Evolutionary conservation across 176 grass and related monocot genomes (phyloP), one percentile per base, ranked within the genome.

Genomic region (Triticum dicoccoides): DNA sequence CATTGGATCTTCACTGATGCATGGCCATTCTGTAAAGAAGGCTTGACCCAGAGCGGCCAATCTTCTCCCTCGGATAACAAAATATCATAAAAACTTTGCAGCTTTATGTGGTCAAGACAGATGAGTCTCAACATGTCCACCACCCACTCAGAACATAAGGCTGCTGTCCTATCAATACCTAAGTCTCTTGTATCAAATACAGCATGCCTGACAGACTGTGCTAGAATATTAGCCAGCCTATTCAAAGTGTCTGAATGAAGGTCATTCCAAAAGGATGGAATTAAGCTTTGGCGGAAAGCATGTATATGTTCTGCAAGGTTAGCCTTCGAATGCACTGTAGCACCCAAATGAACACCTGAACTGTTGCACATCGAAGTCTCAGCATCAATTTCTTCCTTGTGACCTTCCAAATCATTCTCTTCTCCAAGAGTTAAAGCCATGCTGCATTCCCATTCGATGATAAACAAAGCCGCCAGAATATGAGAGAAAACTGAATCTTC

Each of bases 1-100:
- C 0, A 17, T 32, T 76, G 73, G 42, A 76, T 52, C 73, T 76
- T 76, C 73, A 52, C 73, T 52, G 73, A 32, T 52, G 44, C 25
- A 69, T 76, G 85, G n/a, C 62, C 86, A 87, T 87, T 71, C 29
- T 82, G 80, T 29, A 84, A 59, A 88, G 73, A 69, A 79, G 88
- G 91, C 63, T 65, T 90, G 61, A 94, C 82, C 96, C 96, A 98
- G 65, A 94, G 84, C 0, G 96, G 93, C 96, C 96, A 98, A 82
- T 83, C 73, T 75, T 95, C 86, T 51, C 92, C 82, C 87, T 95
- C 93, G 35, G 83, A 87, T 73, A 98, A 80, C 69, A 98, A 80
- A n/a, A 86, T 86, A 73, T 94, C 88, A 69, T 88, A 90, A 61
- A 95, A 89, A 9, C 17, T 76, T 82, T 98, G 93, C 73, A 95